phyloP scores from a whole-genome alignment of 2,329 filamentous ascomycete species.

The Cladorrhinum sp. region DNA sequence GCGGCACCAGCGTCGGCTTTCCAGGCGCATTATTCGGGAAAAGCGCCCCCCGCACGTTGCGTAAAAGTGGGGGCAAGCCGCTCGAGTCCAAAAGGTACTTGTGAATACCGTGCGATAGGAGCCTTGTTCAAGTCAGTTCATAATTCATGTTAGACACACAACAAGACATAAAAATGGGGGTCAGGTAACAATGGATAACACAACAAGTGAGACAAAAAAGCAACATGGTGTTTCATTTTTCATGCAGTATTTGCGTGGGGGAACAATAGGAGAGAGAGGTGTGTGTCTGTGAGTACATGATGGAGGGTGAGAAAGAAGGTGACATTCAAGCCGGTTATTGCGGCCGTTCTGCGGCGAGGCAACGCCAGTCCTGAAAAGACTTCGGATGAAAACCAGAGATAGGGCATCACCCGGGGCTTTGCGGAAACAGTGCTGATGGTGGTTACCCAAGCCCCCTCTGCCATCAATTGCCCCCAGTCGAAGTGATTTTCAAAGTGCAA shows the following conservation, averaged over 20 bases:
- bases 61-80: constrained; percentile 64
- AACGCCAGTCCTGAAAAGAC: background rate
- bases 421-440: background rate
- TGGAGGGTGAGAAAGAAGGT: constrained; percentile 6
- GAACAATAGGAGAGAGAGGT: constrained; percentile 6
- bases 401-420: background rate
- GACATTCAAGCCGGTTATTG: constrained; percentile 4
- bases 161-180: constrained; percentile 3
- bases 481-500: background rate
- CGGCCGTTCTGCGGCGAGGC: background rate
- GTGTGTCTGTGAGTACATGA: constrained; percentile 10
- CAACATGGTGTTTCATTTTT: constrained; percentile 18
- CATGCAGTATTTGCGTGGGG: constrained; percentile 21
- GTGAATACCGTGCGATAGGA: constrained; percentile 56
- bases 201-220: constrained; percentile 5
- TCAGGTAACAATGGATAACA: background rate
- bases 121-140: too few species aligned
- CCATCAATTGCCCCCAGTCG: background rate
- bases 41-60: constrained; percentile 69
- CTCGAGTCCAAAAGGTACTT: constrained; percentile 59
- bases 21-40: constrained; percentile 83
- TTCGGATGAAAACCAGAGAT: constrained; percentile 5
- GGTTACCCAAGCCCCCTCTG: background rate
- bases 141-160: background rate
- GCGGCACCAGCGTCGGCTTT: constrained; percentile 58